Conservation (phyloP, 306 rosid genomes). For the Fagus crenata region DNA sequence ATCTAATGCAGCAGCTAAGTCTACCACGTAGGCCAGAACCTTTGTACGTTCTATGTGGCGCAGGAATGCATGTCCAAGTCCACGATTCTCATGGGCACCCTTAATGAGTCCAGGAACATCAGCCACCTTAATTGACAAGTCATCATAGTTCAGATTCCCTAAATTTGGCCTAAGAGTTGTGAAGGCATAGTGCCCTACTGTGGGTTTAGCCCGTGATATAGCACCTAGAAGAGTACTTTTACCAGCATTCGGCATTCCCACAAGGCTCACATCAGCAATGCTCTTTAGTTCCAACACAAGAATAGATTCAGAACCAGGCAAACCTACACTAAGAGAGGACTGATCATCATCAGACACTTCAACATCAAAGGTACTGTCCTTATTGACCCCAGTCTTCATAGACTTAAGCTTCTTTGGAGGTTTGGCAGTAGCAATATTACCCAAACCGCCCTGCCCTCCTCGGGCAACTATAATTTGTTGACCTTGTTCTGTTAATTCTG, state of each 20-base stretch:
- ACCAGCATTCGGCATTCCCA: constrained; percentile 98
- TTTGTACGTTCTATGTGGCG: constrained; percentile 93
- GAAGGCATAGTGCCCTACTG: constrained; percentile 86
- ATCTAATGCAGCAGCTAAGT: constrained; percentile 76
- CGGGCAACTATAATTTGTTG: constrained; percentile 61
- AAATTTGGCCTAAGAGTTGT: constrained; percentile 88
- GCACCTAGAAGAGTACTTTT: constrained; percentile 94
- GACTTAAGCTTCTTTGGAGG: constrained; percentile 43
- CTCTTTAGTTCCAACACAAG: constrained; percentile 86
- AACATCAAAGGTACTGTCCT: constrained; percentile 22
- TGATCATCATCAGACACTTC: constrained; percentile 36
- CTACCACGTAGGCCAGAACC: constrained; percentile 83
- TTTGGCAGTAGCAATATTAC: constrained; percentile 48
- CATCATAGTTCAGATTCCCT: constrained; percentile 83
- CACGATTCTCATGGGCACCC: constrained; percentile 87
- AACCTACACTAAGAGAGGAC: constrained; percentile 51
- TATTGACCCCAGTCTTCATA: constrained; percentile 21
- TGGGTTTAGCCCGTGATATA: constrained; percentile 79
- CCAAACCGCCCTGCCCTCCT: constrained; percentile 86
- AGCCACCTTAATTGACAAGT: constrained; percentile 80
- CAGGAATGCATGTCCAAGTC: constrained; percentile 86
- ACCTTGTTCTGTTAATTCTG: constrained; percentile 77
- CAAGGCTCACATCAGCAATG: constrained; percentile 90
- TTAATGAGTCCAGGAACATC: constrained; percentile 93
- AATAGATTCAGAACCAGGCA: constrained; percentile 64